phyloP scores from a whole-genome alignment of 371 early-diverging fungal genomes.

The Actinomortierella wolfii region DNA sequence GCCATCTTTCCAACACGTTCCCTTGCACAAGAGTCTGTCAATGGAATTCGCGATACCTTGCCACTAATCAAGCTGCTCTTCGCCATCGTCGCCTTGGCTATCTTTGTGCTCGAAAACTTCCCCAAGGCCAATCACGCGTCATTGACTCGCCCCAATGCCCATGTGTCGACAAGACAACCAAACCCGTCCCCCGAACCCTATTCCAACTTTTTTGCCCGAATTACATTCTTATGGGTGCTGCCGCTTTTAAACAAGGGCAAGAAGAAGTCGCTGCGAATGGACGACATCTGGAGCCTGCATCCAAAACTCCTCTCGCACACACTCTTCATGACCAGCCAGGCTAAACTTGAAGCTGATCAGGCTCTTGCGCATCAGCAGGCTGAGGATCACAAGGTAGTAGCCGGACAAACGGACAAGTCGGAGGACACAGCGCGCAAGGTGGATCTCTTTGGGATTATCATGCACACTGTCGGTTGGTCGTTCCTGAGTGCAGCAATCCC shows the following conservation, averaged over 20 bases:
- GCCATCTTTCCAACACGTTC: slow-evolving; percentile 59
- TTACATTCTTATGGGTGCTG: slow-evolving; percentile 91
- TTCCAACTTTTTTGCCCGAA: slow-evolving; percentile 79
- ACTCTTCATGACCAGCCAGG: slow-evolving; percentile 8
- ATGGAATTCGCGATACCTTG: slow-evolving; percentile 25
- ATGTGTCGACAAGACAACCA: slow-evolving; percentile 8
- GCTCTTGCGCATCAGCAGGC: slow-evolving; percentile 3
- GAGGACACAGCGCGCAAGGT: neutral
- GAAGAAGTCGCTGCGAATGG: slow-evolving; percentile 66
- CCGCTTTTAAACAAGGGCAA: slow-evolving; percentile 81
- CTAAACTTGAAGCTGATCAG: slow-evolving; percentile 11
- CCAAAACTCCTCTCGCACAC: slow-evolving; percentile 46
- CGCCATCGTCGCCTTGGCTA: slow-evolving; percentile 48
- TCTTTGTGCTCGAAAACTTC: slow-evolving; percentile 67
- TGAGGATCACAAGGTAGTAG: slow-evolving; percentile 56
- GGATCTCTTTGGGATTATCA: slow-evolving; percentile 46
- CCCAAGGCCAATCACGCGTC: slow-evolving; percentile 55
- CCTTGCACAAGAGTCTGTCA: slow-evolving; percentile 26
- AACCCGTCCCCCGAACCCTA: slow-evolving; percentile 65
- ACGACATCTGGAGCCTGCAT: slow-evolving; percentile 76
- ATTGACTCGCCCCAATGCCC: neutral
- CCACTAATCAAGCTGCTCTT: slow-evolving; percentile 50
- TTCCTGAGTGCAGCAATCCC: slow-evolving; percentile 8
- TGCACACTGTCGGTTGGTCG: slow-evolving; percentile 56
- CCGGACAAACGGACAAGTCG: too few species aligned